phyloP scores from a whole-genome alignment of 106 monocot genomes.

The Dactylorhiza incarnata region DNA sequence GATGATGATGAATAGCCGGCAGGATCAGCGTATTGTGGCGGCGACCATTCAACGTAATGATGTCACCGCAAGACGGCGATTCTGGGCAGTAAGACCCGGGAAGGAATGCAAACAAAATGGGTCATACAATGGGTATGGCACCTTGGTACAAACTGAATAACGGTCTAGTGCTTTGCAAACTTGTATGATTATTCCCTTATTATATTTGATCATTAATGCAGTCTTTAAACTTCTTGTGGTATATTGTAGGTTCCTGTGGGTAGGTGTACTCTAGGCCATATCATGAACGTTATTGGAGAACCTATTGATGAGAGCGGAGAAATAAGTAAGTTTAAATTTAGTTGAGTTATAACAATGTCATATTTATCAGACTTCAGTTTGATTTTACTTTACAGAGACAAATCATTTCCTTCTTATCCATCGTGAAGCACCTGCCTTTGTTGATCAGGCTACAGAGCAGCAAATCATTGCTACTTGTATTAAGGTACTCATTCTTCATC shows the following conservation, averaged over 20 bases:
- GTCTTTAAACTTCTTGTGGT: neutral
- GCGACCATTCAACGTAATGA: too few relatives aligned
- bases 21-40: too few relatives aligned
- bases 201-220: neutral
- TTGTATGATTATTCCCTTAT: slow-evolving; percentile 2
- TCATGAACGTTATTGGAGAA: slow-evolving; percentile 85
- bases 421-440: slow-evolving; percentile 76
- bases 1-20: too few relatives aligned
- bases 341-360: too few relatives aligned
- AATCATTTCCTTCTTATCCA: slow-evolving; percentile 75
- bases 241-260: slow-evolving; percentile 65
- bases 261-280: slow-evolving; percentile 68
- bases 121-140: too few relatives aligned
- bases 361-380: too few relatives aligned
- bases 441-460: slow-evolving; percentile 76
- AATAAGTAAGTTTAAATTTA: slow-evolving; percentile 70
- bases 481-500: slow-evolving; percentile 31
- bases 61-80: too few relatives aligned
- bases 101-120: too few relatives aligned
- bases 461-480: slow-evolving; percentile 85
- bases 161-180: too few relatives aligned
- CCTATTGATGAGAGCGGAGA: slow-evolving; percentile 83
- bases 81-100: too few relatives aligned
- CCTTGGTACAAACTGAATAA: too few relatives aligned
- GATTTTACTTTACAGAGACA: slow-evolving; percentile 57